Percentiles rank a stretch among this genome's conserved stretches.
phyloP scores from a whole-genome alignment of 176 grass and related monocot species.

The Eragrostis curvula region DNA sequence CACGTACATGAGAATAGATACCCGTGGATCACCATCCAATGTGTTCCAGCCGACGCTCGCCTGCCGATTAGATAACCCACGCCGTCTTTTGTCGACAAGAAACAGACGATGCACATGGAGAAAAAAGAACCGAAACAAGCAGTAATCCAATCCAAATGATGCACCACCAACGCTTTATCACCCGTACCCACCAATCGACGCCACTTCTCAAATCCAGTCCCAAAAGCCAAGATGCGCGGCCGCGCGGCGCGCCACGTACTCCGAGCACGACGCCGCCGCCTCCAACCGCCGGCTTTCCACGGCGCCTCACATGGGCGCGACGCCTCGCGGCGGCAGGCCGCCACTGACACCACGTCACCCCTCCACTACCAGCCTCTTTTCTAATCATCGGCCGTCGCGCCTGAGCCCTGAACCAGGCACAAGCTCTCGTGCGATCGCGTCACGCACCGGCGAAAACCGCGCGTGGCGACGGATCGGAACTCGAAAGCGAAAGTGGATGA shows the following conservation, averaged over 20 bases:
- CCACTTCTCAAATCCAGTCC: constrained; percentile 7
- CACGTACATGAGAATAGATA: too few species aligned
- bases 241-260: not conserved
- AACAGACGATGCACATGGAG: not conserved
- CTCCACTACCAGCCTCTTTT: constrained; percentile 38
- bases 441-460: constrained; percentile 23
- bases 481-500: constrained; percentile 21
- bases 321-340: constrained; percentile 32
- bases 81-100: not conserved
- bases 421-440: constrained; percentile 7
- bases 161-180: not conserved
- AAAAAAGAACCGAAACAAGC: constrained; percentile 16
- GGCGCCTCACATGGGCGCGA: constrained; percentile 67
- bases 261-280: constrained; percentile 38
- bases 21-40: not conserved
- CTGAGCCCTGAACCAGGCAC: constrained; percentile 7
- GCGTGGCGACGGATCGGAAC: not conserved
- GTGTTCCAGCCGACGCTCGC: not conserved
- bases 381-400: not conserved
- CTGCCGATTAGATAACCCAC: not conserved
- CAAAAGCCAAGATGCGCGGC: constrained; percentile 23
- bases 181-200: not conserved
- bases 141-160: not conserved
- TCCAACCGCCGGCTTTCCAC: constrained; percentile 53
- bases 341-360: constrained; percentile 40